A percentile compares a stretch with the other conserved stretches of the same genome.
Evolutionary conservation across 108 stramenopile species (phyloP).

Genomic region (Conticribra guillardii): DNA sequence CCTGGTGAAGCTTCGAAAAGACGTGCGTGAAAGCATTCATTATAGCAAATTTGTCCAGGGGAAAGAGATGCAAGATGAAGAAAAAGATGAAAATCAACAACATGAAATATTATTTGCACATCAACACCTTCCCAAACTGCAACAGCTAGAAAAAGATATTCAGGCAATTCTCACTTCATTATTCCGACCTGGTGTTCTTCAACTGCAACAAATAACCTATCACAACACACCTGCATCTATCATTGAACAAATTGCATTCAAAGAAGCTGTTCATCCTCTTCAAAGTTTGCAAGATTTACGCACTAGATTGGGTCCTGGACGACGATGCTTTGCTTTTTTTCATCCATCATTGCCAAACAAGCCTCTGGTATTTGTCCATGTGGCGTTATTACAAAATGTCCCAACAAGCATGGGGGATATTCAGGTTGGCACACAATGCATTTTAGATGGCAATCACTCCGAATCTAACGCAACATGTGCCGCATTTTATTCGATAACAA

Average conservation of each 20-base stretch:
- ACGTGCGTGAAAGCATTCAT: slow-evolving; percentile 49
- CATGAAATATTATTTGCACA: too few relatives aligned
- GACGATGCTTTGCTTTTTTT: slow-evolving; percentile 91
- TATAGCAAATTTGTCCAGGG: slow-evolving; percentile 20
- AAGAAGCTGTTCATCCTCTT: slow-evolving; percentile 93
- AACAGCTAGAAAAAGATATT: slow-evolving; percentile 23
- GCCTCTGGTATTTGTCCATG: slow-evolving; percentile 93
- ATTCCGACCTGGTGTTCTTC: slow-evolving; percentile 46
- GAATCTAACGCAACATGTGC: slow-evolving; percentile 65
- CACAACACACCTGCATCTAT: slow-evolving; percentile 81
- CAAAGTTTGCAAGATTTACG: slow-evolving; percentile 84
- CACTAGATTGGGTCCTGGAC: slow-evolving; percentile 70
- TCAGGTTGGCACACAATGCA: slow-evolving; percentile 27
- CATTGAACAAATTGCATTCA: slow-evolving; percentile 89
- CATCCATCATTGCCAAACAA: slow-evolving; percentile 85
- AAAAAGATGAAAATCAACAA: slow-evolving; percentile 7
- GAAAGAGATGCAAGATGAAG: too few relatives aligned
- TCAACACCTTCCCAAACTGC: slow-evolving; percentile 22
- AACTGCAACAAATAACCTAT: slow-evolving; percentile 83
- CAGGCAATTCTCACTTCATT: slow-evolving; percentile 47
- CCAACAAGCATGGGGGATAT: slow-evolving; percentile 71
- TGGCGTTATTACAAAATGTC: slow-evolving; percentile 69
- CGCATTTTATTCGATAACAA: slow-evolving; percentile 94
- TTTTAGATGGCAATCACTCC: slow-evolving; percentile 2
- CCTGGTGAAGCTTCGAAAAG: slow-evolving; percentile 62